Evolutionary conservation across 495 filamentous ascomycete species (phyloP).

Genomic region (Penicillium arizonense): DNA sequence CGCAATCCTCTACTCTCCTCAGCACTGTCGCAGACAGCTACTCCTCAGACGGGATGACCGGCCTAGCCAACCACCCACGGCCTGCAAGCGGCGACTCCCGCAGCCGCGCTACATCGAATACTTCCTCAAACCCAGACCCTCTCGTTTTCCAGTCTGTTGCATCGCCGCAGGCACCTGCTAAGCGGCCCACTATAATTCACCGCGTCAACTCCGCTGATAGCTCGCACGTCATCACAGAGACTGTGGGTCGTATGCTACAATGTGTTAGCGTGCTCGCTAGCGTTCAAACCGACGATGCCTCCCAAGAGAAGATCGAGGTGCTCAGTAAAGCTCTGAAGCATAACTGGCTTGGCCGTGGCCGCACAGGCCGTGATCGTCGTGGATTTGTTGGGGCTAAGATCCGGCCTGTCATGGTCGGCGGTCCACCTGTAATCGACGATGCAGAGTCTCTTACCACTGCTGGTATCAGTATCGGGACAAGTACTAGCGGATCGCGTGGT

Average conservation of each 20-base stretch:
- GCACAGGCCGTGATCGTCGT: constrained; percentile 83
- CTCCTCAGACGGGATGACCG: constrained; percentile 44
- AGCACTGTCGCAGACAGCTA: constrained; percentile 51
- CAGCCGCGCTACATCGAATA: constrained; percentile 81
- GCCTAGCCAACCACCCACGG: constrained; percentile 43
- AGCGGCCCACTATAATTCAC: constrained; percentile 42
- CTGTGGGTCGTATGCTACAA: constrained; percentile 93
- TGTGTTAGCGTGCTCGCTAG: constrained; percentile 88
- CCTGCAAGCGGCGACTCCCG: constrained; percentile 48
- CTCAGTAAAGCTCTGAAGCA: constrained; percentile 83
- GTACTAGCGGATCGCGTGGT: constrained; percentile 19
- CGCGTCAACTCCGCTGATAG: constrained; percentile 51
- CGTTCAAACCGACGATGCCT: constrained; percentile 68
- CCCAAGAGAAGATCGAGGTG: constrained; percentile 77
- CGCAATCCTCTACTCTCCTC: constrained; percentile 68
- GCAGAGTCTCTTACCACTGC: constrained; percentile 26
- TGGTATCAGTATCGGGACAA: constrained; percentile 26
- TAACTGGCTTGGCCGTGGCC: constrained; percentile 91
- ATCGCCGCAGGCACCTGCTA: constrained; percentile 36
- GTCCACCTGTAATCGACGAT: constrained; percentile 20
- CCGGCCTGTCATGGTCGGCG: constrained; percentile 36
- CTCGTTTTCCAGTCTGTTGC: constrained; percentile 52
- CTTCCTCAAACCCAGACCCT: constrained; percentile 58
- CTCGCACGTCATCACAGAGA: constrained; percentile 84
- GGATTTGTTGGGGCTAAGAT: constrained; percentile 79